Conservation (phyloP, 805 yeast species). For the Metschnikowia orientalis region DNA sequence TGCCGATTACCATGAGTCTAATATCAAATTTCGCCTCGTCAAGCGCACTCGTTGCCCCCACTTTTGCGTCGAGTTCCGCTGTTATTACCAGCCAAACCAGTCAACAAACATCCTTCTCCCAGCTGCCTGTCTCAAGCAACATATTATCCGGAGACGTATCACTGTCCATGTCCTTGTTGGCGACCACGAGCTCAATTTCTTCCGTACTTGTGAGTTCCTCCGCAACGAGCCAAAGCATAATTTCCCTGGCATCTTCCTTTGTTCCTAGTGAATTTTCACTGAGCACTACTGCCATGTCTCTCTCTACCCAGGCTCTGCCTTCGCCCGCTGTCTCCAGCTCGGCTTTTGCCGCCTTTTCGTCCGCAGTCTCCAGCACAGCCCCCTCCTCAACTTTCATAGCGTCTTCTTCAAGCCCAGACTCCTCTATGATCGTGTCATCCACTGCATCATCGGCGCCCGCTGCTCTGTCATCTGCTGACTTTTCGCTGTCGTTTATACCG, state of each 20-base stretch:
- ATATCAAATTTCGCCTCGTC: constrained; percentile 3
- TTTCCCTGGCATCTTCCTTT: too few relatives aligned
- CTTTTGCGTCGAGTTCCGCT: too few relatives aligned
- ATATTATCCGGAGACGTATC: background rate
- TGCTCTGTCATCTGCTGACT: background rate
- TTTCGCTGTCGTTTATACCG: background rate
- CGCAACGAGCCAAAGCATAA: too few relatives aligned
- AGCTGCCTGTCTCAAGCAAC: constrained; percentile 1
- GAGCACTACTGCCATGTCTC: background rate
- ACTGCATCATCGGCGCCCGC: background rate
- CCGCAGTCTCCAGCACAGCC: background rate
- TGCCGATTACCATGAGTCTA: constrained; percentile 4
- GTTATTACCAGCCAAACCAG: too few relatives aligned
- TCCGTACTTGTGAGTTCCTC: background rate
- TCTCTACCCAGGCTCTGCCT: background rate
- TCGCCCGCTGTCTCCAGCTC: background rate
- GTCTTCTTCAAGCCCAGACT: background rate
- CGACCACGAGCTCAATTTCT: background rate
- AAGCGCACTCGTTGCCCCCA: too few relatives aligned
- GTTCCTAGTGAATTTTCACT: too few relatives aligned
- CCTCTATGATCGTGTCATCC: background rate
- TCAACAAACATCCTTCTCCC: background rate
- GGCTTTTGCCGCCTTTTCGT: background rate
- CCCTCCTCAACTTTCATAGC: background rate
- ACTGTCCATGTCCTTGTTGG: constrained; percentile 5